Percentiles rank a stretch among this genome's conserved stretches.
Conservation (phyloP, 352 stramenopile genomes). For the Phytophthora constricta region DNA sequence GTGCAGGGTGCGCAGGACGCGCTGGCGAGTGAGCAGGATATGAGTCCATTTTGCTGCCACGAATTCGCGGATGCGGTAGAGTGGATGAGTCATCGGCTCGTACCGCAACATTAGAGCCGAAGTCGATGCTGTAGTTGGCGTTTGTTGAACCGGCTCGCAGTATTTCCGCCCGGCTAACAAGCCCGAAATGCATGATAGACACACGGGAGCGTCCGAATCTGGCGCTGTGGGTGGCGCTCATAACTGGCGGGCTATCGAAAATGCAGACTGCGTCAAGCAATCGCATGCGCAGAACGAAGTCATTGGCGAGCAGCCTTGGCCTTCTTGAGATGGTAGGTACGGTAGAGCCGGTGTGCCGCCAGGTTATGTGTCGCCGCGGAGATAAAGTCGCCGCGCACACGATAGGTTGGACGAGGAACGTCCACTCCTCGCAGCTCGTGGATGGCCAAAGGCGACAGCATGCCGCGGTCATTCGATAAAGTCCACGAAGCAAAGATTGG, state of each 20-base stretch:
- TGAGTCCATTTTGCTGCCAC: background rate
- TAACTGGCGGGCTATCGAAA: background rate
- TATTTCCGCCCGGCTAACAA: background rate
- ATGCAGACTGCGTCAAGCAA: background rate
- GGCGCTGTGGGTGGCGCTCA: background rate
- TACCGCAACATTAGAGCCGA: background rate
- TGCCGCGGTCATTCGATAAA: background rate
- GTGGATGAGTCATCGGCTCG: too few relatives aligned
- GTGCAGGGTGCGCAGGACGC: background rate
- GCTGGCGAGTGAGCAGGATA: background rate
- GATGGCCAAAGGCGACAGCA: background rate
- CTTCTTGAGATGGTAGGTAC: background rate
- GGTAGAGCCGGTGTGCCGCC: background rate
- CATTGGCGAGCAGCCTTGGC: background rate
- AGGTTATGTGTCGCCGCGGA: background rate
- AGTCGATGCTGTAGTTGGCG: background rate
- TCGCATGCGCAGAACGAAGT: background rate
- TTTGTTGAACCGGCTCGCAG: background rate
- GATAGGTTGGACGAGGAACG: background rate
- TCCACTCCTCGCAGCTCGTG: background rate
- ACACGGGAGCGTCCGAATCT: background rate
- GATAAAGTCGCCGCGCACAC: background rate
- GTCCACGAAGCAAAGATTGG: background rate
- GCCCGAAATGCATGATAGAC: conserved; percentile 5
- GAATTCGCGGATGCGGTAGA: background rate